phyloP scores from a whole-genome alignment of 2,329 filamentous ascomycete genomes.

The Colletotrichum chrysophilum region DNA sequence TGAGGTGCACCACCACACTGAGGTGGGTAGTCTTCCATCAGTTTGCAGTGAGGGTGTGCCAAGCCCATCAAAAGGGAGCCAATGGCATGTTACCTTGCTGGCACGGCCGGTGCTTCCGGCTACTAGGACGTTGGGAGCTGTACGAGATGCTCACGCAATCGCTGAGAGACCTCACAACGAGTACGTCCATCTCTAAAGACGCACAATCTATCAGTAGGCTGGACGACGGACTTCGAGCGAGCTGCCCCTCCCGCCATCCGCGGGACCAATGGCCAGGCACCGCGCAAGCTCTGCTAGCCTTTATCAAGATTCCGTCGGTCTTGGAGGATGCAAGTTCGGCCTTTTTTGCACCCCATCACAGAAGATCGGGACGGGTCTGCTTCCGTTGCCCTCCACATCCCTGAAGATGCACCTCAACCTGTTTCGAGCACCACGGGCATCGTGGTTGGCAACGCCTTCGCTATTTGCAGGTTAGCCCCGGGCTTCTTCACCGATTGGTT shows the following conservation, averaged over 20 bases:
- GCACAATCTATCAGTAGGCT: not conserved
- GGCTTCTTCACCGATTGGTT: not conserved
- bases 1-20: not conserved
- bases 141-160: not conserved
- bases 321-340: not conserved
- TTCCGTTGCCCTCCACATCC: conserved; percentile 5
- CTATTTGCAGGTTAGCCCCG: not conserved
- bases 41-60: not conserved
- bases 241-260: not conserved
- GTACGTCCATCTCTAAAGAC: not conserved
- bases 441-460: not conserved
- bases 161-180: not conserved
- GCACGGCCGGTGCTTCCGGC: not conserved
- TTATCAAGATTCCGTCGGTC: not conserved
- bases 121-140: not conserved
- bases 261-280: not conserved
- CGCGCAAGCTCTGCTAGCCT: not conserved
- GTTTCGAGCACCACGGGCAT: not conserved
- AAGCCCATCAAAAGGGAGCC: not conserved
- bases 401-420: not conserved
- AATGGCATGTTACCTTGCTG: not conserved
- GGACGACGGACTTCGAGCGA: not conserved
- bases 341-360: not conserved
- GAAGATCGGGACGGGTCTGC: not conserved
- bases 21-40: not conserved